phyloP scores from a whole-genome alignment of 2,329 filamentous ascomycete species.

The Paraphaeosphaeria minitans region DNA sequence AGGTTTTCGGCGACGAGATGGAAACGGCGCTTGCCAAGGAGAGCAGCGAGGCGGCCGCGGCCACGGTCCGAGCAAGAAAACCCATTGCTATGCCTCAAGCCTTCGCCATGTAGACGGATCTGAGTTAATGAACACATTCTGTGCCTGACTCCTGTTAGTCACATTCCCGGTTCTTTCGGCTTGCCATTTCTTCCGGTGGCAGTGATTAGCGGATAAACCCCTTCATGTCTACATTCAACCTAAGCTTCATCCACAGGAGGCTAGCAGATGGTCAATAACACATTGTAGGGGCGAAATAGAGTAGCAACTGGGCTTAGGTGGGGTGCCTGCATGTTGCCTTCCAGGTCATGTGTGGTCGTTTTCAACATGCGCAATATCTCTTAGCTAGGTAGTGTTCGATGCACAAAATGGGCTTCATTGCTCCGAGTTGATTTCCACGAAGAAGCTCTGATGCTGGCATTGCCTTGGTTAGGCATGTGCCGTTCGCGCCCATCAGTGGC shows the following conservation, averaged over 20 bases:
- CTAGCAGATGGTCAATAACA: not conserved
- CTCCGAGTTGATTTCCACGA: not conserved
- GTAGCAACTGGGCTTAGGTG: not conserved
- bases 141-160: not conserved
- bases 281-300: not conserved
- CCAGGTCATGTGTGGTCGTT: not conserved
- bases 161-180: not conserved
- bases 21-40: slow-evolving; percentile 29
- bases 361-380: not conserved
- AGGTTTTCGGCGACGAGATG: slow-evolving; percentile 31
- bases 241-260: not conserved
- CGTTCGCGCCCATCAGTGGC: not conserved
- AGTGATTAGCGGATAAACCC: slow-evolving; percentile 20
- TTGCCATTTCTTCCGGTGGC: not conserved
- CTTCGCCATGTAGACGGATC: not conserved
- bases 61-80: slow-evolving; percentile 15
- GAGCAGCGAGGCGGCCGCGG: slow-evolving; percentile 17
- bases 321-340: slow-evolving; percentile 1
- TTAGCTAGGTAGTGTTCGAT: not conserved
- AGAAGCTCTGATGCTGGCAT: not conserved
- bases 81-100: slow-evolving; percentile 20
- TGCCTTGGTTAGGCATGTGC: not conserved
- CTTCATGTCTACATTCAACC: not conserved
- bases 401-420: not conserved
- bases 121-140: not conserved